Percentiles rank a stretch among this genome's conserved stretches.
Conservation (phyloP, 1,284 basidiomycete species). For the Fereydounia khargensis region DNA sequence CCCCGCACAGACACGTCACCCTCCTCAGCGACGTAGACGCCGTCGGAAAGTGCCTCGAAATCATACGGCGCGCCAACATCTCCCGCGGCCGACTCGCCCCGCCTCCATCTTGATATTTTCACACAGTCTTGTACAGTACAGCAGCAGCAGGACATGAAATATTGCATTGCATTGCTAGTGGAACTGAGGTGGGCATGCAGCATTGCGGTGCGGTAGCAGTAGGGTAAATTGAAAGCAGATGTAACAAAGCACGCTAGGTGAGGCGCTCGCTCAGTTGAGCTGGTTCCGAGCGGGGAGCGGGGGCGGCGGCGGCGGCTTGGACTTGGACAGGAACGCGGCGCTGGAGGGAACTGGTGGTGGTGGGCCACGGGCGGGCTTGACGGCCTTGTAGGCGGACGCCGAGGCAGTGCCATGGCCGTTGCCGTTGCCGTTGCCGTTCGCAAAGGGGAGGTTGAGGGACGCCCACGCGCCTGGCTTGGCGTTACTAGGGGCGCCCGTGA, state of each 20-base stretch:
- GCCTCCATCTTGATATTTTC: too few species aligned
- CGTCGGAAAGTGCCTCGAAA: slow-evolving; percentile 22
- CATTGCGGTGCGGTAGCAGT: too few species aligned
- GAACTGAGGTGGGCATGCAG: too few species aligned
- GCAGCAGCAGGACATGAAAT: too few species aligned
- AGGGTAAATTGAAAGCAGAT: too few species aligned
- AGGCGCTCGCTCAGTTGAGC: too few species aligned
- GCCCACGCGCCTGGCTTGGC: background rate
- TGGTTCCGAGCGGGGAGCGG: too few species aligned
- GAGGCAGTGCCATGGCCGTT: background rate
- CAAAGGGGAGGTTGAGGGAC: background rate
- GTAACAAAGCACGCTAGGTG: too few species aligned
- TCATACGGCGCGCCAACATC: too few species aligned
- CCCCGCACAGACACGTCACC: slow-evolving; percentile 42
- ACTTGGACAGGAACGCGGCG: slow-evolving; percentile 13
- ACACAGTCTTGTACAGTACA: too few species aligned
- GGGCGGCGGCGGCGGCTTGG: slow-evolving; percentile 13
- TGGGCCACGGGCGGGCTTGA: slow-evolving; percentile 3
- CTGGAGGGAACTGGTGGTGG: slow-evolving; percentile 27
- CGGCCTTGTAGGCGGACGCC: background rate
- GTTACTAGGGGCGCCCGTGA: background rate
- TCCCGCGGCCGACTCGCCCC: too few species aligned
- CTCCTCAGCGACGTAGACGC: slow-evolving; percentile 44
- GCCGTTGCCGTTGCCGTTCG: background rate
- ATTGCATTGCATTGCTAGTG: too few species aligned